These are phyloP conservation scores for Fusarium sacchari DNA, from an alignment of 2,329 filamentous ascomycete species.

Conservation along the genomic window DNA sequence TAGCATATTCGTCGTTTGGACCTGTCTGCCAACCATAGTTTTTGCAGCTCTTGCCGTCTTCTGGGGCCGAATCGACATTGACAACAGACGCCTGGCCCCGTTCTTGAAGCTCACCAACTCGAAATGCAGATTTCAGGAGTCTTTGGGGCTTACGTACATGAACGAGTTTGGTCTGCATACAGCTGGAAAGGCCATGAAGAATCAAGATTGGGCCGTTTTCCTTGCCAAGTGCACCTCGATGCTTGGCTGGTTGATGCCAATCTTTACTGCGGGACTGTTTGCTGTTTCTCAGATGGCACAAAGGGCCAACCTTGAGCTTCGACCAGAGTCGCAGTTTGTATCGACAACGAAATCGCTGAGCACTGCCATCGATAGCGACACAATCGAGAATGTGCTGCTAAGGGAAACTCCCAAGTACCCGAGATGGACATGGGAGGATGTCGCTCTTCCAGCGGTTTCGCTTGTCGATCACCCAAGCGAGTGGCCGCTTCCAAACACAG, in stretches of 20 bases:
- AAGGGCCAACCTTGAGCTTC: slow-evolving; percentile 35
- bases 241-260: slow-evolving; percentile 44
- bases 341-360: slow-evolving; percentile 33
- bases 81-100: slow-evolving; percentile 41
- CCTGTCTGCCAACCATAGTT: slow-evolving; percentile 40
- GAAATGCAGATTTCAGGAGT: slow-evolving; percentile 38
- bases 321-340: slow-evolving; percentile 33
- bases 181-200: slow-evolving; percentile 36
- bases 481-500: slow-evolving; percentile 40
- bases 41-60: slow-evolving; percentile 35
- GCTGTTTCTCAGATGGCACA: slow-evolving; percentile 34
- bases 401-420: slow-evolving; percentile 38
- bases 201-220: slow-evolving; percentile 44
- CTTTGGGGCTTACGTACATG: slow-evolving; percentile 43
- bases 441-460: slow-evolving; percentile 38
- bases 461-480: slow-evolving; percentile 24
- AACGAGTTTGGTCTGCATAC: slow-evolving; percentile 44
- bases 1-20: slow-evolving; percentile 39
- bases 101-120: slow-evolving; percentile 38
- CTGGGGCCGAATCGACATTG: slow-evolving; percentile 41
- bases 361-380: slow-evolving; percentile 17
- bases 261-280: slow-evolving; percentile 45
- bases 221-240: slow-evolving; percentile 40
- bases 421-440: slow-evolving; percentile 41
- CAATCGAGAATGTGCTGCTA: slow-evolving; percentile 35